Evolutionary conservation across 352 stramenopile species (phyloP), one percentile per base, ranked within the genome.

Genomic region (Pythium diclinum): DNA sequence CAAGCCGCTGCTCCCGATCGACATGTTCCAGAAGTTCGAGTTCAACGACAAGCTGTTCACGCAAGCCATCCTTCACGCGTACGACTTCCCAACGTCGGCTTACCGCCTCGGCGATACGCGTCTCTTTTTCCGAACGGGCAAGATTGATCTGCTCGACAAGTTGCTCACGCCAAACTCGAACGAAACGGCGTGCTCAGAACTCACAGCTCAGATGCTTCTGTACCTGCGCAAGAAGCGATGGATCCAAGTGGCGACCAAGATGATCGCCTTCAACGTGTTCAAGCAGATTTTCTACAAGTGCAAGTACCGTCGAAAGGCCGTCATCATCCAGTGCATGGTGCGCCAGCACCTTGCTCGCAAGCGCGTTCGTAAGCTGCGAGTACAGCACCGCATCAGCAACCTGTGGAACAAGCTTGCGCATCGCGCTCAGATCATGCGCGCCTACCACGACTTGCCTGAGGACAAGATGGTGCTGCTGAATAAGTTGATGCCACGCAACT

Each of bases 31-130:
- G 59, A 72, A 74, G 8, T 94, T 96, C 46, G 79, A 91, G 36
- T 87, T 73, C 58, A 94, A 95, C 61, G 85, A 95, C 59, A 89
- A 91, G 67, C 69, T 94, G 23, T 94, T 96, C 59, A 95, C 87
- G 3, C 79, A 94, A 59, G 85, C 85, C 9, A 91, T 96, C 65
- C 64, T 94, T 30, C 87, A 75, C 56, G 83, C 79, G 40, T 90
- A 92, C 62, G 69, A 84, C 44, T 92, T 96, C 56, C 85, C 86
- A 1, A 83, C 83, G 1, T 77, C 74, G 1, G 85, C 85, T 1
- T 96, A 94, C 59, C 80, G 83, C 1, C 73, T 96, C 28, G 88
- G 88, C 65, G 81, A 91, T 47, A 89, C 82, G 4, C 84, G 84
- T 4, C 58, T 93, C 8, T 96, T 96, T 49, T 96, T 96, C 71